phyloP scores from a whole-genome alignment of 1,284 basidiomycete species.

The Irpex rosettiformis region DNA sequence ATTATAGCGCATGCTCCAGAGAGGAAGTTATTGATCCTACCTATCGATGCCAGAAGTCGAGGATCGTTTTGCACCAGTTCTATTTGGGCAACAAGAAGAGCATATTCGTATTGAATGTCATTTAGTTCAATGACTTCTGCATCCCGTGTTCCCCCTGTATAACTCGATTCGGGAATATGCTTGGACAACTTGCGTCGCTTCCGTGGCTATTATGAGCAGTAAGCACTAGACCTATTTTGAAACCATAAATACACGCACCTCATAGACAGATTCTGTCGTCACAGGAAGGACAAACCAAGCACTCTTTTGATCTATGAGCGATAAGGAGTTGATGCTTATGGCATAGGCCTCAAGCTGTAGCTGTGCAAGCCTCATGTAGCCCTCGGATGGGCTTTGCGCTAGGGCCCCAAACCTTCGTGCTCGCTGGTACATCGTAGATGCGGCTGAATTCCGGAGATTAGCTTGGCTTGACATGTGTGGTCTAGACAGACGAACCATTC shows the following conservation, averaged over 20 bases:
- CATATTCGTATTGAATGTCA: conserved; percentile 86
- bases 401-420: conserved; percentile 75
- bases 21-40: conserved; percentile 25
- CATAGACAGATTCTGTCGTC: conserved; percentile 38
- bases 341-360: conserved; percentile 82
- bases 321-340: conserved; percentile 87
- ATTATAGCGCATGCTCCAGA: conserved; percentile 8
- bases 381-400: conserved; percentile 37
- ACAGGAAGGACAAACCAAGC: conserved; percentile 80
- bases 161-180: conserved; percentile 77
- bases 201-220: conserved; percentile 25
- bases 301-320: conserved; percentile 76
- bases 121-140: conserved; percentile 77
- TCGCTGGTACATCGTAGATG: conserved; percentile 92
- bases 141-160: conserved; percentile 54
- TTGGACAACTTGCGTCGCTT: conserved; percentile 73
- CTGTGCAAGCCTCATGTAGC: conserved; percentile 60
- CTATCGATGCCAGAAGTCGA: conserved; percentile 44
- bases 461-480: not conserved
- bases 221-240: not conserved
- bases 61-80: conserved; percentile 67
- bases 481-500: conserved; percentile 56
- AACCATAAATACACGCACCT: conserved; percentile 28
- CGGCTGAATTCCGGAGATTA: conserved; percentile 50
- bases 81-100: conserved; percentile 76